A percentile compares a stretch with the other conserved stretches of the same genome.
phyloP scores from a whole-genome alignment of 2,329 filamentous ascomycete species.

The Colletotrichum tropicicola region DNA sequence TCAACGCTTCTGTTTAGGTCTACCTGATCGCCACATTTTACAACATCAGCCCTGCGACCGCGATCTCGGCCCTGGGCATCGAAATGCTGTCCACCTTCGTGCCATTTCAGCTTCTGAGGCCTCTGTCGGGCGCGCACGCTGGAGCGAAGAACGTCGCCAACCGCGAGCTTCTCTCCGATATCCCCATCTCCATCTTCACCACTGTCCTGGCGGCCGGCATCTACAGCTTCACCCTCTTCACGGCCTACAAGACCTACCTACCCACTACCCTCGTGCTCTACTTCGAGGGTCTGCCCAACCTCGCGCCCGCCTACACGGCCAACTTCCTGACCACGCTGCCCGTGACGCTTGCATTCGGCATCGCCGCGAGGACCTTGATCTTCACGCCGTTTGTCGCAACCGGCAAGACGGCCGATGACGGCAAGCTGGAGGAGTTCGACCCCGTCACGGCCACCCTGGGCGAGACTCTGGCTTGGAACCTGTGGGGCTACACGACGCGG shows the following conservation, averaged over 20 bases:
- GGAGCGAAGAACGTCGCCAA: slow-evolving; percentile 61
- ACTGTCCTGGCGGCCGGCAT: slow-evolving; percentile 75
- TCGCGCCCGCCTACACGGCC: slow-evolving; percentile 73
- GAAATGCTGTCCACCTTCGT: slow-evolving; percentile 74
- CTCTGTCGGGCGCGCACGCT: slow-evolving; percentile 71
- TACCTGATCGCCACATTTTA: slow-evolving; percentile 85
- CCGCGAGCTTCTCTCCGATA: slow-evolving; percentile 71
- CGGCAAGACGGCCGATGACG: slow-evolving; percentile 57
- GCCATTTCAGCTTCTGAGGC: slow-evolving; percentile 80
- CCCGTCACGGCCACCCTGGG: slow-evolving; percentile 70
- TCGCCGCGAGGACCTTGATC: slow-evolving; percentile 79
- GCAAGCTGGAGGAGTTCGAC: slow-evolving; percentile 64
- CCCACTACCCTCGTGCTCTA: slow-evolving; percentile 77
- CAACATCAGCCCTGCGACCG: slow-evolving; percentile 68
- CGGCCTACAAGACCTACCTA: slow-evolving; percentile 75
- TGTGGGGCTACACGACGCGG: slow-evolving; percentile 74
- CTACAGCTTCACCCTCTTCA: slow-evolving; percentile 78
- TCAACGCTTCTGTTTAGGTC: slow-evolving; percentile 52
- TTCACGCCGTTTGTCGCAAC: slow-evolving; percentile 74
- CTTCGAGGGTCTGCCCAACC: slow-evolving; percentile 76
- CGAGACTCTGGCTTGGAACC: slow-evolving; percentile 77
- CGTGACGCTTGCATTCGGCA: slow-evolving; percentile 66
- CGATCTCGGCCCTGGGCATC: slow-evolving; percentile 69
- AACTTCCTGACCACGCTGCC: slow-evolving; percentile 70
- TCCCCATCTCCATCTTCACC: slow-evolving; percentile 69